Conservation (phyloP, 352 stramenopile genomes). For the Pythium phragmiticola region DNA sequence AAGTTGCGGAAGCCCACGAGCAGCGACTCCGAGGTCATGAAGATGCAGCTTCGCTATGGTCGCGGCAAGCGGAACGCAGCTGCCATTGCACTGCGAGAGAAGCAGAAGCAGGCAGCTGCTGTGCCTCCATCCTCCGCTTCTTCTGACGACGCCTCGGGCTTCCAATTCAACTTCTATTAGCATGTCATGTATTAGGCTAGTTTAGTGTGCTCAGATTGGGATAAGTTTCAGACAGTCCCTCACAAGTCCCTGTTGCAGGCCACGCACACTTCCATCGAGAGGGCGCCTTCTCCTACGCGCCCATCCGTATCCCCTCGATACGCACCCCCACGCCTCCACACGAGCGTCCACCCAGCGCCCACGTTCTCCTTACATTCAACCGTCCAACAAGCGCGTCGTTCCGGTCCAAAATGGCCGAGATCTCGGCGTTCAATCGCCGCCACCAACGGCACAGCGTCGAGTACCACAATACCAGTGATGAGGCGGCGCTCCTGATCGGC, state of each 20-base stretch:
- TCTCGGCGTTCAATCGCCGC: conserved; percentile 21
- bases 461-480: neutral
- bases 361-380: neutral
- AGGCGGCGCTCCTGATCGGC: neutral
- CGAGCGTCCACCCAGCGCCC: neutral
- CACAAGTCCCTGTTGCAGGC: too few species aligned
- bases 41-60: conserved; percentile 74
- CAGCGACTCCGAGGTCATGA: conserved; percentile 62
- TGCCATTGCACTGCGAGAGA: conserved; percentile 48
- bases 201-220: neutral
- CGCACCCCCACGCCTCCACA: neutral
- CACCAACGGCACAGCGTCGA: conserved; percentile 4
- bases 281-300: neutral
- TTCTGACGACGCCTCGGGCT: neutral
- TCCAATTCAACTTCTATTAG: conserved; percentile 35
- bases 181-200: conserved; percentile 11
- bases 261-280: neutral
- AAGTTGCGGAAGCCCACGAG: conserved; percentile 61
- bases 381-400: neutral
- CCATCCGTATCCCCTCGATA: neutral
- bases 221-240: neutral
- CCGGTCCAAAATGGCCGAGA: conserved; percentile 13
- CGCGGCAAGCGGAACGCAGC: conserved; percentile 53
- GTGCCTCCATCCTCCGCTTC: neutral
- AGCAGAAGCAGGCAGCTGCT: conserved; percentile 29